Evolutionary conservation across 176 grass and related monocot genomes (phyloP).

Genomic region (Oryza meridionalis): DNA sequence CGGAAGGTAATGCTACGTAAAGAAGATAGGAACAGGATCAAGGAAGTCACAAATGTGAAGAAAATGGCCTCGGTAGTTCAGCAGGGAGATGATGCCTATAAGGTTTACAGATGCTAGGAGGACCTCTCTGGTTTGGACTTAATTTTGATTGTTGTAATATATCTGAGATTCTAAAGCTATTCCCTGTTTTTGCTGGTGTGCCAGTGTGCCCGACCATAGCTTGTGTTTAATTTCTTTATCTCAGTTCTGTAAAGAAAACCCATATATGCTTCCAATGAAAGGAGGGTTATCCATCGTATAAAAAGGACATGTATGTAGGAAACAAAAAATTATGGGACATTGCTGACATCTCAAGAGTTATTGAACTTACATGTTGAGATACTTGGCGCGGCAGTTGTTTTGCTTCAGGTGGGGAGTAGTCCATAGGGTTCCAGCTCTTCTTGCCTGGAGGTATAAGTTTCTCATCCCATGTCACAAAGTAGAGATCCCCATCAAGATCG

Average conservation of each 20-base stretch:
- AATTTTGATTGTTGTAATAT: neutral
- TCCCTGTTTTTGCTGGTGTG: neutral
- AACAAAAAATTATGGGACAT: conserved; percentile 15
- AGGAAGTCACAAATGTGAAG: neutral
- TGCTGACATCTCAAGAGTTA: neutral
- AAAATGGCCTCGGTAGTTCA: neutral
- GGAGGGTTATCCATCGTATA: neutral
- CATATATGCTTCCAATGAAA: neutral
- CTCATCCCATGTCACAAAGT: conserved; percentile 93
- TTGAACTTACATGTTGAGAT: conserved; percentile 46
- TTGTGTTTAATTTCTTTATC: neutral
- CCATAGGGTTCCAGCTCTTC: conserved; percentile 80
- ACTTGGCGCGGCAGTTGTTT: conserved; percentile 46
- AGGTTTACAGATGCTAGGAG: neutral
- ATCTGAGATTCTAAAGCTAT: neutral
- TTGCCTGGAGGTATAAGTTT: conserved; percentile 79
- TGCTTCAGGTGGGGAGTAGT: conserved; percentile 56
- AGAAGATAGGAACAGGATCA: neutral
- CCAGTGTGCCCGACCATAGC: neutral
- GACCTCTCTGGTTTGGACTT: neutral
- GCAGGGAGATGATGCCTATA: neutral
- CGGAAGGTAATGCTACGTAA: neutral
- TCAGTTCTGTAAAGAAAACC: neutral
- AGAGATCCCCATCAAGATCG: conserved; percentile 92
- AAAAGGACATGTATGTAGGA: neutral